Evolutionary conservation across 2,329 filamentous ascomycete species (phyloP), one percentile per base, ranked within the genome.

Genomic region (Aquanectria penicillioides): DNA sequence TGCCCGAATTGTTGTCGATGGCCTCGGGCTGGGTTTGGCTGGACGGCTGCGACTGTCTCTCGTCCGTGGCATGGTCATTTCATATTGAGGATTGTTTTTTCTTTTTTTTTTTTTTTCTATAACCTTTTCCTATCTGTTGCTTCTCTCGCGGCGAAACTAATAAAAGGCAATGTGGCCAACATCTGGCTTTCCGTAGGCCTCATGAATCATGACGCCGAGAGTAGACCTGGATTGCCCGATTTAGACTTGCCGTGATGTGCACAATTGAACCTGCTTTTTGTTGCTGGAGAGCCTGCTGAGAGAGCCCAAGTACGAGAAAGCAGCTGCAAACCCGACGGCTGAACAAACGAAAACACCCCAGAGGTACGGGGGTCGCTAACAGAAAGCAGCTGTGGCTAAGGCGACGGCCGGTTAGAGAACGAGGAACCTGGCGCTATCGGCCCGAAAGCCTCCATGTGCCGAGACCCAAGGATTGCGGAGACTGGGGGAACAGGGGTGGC

Each of bases 381-480:
- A 52, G 20, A 28, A 6, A 8, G 3, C 7, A 4, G 6, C 28
- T 23, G 6, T 5, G 3, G 1, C 11, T 9, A 12, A n/a, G 23
- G 40, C 41, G n/a, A 37, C 18, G 11, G 17, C 38, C 26, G 54
- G 51, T 62, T 62, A 64, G 44, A 8, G 33, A 15, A 15, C 13
- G 25, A 33, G 2, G 31, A 61, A 50, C 61, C 31, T 31, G 23
- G 23, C 28, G 41, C 46, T 49, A 64, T 64, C 62, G 62, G 62
- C 11, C 62, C 62, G 60, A 64, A 57, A 41, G 25, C 13, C 15
- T 33, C 52, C 44, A 64, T 62, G 40, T 64, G 59, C 59, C 62
- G 59, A 62, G 31, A 57, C 20, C 41, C 38, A 59, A 55, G 55
- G 48, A 62, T 59, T 57, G 51, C 47, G 51, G 51, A 59, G 54